These are phyloP conservation scores for Beauveria asiatica DNA, from an alignment of 2,329 filamentous ascomycete genomes.

Conservation along the genomic window DNA sequence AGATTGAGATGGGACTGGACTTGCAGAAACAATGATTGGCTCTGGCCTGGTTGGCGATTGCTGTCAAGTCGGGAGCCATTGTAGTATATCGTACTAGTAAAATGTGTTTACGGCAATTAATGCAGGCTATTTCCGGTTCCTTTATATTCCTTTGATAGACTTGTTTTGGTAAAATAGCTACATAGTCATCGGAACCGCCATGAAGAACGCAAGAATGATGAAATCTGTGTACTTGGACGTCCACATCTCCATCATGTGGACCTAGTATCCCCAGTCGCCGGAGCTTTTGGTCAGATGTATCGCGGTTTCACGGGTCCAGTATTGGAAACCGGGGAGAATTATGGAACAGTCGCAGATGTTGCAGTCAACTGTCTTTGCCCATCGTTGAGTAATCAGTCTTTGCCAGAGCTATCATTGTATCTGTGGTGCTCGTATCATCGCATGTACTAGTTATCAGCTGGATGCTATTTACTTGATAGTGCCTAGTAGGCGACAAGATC, in stretches of 20 bases:
- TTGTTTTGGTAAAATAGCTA: neutral
- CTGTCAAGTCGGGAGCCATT: slow-evolving; percentile 25
- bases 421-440: neutral
- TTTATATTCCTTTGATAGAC: neutral
- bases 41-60: slow-evolving; percentile 38
- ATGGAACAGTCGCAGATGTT: neutral
- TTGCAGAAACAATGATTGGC: slow-evolving; percentile 7
- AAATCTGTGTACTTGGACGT: neutral
- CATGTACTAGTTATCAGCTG: neutral
- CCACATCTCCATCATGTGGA: neutral
- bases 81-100: neutral
- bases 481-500: slow-evolving; percentile 59
- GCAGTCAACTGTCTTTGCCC: too few relatives aligned
- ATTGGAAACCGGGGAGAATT: neutral
- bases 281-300: neutral
- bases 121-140: neutral
- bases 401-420: too few relatives aligned
- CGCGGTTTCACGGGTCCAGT: neutral
- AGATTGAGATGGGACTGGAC: slow-evolving; percentile 8
- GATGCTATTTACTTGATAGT: neutral
- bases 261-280: neutral
- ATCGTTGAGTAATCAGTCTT: too few relatives aligned
- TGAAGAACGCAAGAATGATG: slow-evolving; percentile 4
- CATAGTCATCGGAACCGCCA: neutral
- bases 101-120: neutral